Evolutionary conservation across 2,329 filamentous ascomycete species (phyloP).

Genomic region (Fonsecaea multimorphosa): DNA sequence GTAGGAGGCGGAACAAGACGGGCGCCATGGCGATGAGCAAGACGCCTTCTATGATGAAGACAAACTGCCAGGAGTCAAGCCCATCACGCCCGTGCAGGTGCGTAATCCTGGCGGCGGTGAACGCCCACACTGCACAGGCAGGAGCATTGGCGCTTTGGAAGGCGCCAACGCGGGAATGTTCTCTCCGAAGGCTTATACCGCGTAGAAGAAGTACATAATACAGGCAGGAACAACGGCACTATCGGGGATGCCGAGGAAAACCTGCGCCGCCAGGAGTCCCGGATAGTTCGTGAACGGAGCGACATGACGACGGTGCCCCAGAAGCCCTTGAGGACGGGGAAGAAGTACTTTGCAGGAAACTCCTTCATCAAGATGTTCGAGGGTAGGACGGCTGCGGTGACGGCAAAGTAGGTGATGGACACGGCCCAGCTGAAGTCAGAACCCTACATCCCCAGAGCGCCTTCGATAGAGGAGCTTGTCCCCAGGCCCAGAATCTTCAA

Average conservation of each 20-base stretch:
- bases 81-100: conserved; percentile 38
- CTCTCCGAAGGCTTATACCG: conserved; percentile 39
- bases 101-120: conserved; percentile 36
- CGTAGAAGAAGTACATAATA: conserved; percentile 39
- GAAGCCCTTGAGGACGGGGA: conserved; percentile 38
- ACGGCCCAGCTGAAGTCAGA: conserved; percentile 37
- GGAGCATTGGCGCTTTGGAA: conserved; percentile 37
- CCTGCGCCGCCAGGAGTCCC: conserved; percentile 31
- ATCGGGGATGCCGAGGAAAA: conserved; percentile 36
- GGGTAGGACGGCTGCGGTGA: conserved; percentile 33
- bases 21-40: conserved; percentile 11
- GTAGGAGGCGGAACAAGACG: conserved; percentile 30
- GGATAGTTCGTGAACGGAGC: conserved; percentile 19
- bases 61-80: conserved; percentile 32
- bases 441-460: conserved; percentile 25
- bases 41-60: conserved; percentile 26
- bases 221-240: conserved; percentile 33
- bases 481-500: conserved; percentile 31
- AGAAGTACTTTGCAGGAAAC: conserved; percentile 28
- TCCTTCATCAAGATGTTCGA: conserved; percentile 36
- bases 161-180: conserved; percentile 36
- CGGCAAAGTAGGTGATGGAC: conserved; percentile 35
- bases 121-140: conserved; percentile 32
- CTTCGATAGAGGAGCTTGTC: conserved; percentile 21
- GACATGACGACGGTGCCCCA: conserved; percentile 52